Base-by-base conservation (phyloP, 805 yeast species). In the Suhomyces emberorum region DNA sequence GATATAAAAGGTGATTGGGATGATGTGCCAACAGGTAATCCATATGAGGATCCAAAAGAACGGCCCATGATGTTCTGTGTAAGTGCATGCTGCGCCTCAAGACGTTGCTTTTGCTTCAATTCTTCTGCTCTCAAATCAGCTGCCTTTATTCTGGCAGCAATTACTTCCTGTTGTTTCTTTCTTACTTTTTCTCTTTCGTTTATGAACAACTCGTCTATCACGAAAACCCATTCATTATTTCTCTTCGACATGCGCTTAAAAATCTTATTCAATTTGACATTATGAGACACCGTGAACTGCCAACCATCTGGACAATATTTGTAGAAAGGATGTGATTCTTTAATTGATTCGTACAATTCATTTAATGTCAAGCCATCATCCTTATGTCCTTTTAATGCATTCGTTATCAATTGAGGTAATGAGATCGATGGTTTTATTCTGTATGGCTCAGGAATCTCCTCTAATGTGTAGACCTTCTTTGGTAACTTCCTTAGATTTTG, bases 141-240 rank as follows among this genome's bases (percentile, higher is more conserved):
- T 16, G 76, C 79, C 43, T 71, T 71, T 4, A 80, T 79, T 51
- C 67, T 70, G 3, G 81, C 76, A 28, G 80, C 76, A 3, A 84
- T 81, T 36, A 72, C 69, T 49, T 80, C 85, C 37, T 79, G 76
- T 55, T 79, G 83, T 44, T 46, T 47, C 38, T 55, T 57, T 60
- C 85, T 77, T 31, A 73, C 79, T 43, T 73, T 77, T 54, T 89
- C 97, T 59, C 85, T 78, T 49, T 88, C 96, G 15, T 81, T 81
- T 39, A 85, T 77, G 44, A 81, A 87, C 41, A 79, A 83, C 42
- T 88, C 95, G 62, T 93, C 96, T 26, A 93, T 66, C 3, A 91
- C 91, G 95, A 96, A 91, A 20, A 86, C 64, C 95, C 95, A 89
- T 39, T 95, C 96, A 57, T 84, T 84, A n/a, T 95, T 93, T 42